phyloP scores from a whole-genome alignment of 2,329 filamentous ascomycete species.

The Chaetomium globosum region DNA sequence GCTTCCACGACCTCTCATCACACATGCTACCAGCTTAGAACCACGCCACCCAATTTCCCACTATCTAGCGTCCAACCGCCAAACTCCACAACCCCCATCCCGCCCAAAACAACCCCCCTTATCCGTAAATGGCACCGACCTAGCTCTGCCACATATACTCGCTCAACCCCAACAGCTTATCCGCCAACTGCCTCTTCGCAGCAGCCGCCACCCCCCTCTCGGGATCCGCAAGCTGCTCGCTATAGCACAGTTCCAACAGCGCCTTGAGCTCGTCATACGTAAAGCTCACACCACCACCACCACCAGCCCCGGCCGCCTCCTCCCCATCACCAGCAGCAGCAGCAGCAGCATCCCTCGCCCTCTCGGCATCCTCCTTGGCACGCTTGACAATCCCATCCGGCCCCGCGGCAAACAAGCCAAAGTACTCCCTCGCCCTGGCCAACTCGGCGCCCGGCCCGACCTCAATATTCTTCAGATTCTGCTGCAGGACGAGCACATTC shows the following conservation, averaged over 20 bases:
- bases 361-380: conserved; percentile 55
- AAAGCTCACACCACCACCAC: conserved; percentile 43
- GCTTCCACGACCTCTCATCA: background rate
- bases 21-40: background rate
- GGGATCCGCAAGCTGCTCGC: conserved; percentile 65
- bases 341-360: conserved; percentile 31
- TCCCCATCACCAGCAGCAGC: conserved; percentile 22
- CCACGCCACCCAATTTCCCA: background rate
- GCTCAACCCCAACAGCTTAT: conserved; percentile 69
- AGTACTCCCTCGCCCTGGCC: conserved; percentile 66
- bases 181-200: conserved; percentile 69
- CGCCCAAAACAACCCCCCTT: background rate
- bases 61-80: background rate
- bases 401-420: conserved; percentile 66
- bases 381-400: conserved; percentile 66
- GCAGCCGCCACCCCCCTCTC: conserved; percentile 68
- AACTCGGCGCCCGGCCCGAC: conserved; percentile 60
- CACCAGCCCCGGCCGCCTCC: conserved; percentile 27
- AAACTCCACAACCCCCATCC: conserved; percentile 9
- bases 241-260: conserved; percentile 68
- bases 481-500: conserved; percentile 92
- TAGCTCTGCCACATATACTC: conserved; percentile 69
- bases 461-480: conserved; percentile 94
- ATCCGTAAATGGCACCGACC: background rate
- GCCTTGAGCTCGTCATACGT: conserved; percentile 68